phyloP scores from a whole-genome alignment of 371 early-diverging fungal genomes.

The Batkoa obscura region DNA sequence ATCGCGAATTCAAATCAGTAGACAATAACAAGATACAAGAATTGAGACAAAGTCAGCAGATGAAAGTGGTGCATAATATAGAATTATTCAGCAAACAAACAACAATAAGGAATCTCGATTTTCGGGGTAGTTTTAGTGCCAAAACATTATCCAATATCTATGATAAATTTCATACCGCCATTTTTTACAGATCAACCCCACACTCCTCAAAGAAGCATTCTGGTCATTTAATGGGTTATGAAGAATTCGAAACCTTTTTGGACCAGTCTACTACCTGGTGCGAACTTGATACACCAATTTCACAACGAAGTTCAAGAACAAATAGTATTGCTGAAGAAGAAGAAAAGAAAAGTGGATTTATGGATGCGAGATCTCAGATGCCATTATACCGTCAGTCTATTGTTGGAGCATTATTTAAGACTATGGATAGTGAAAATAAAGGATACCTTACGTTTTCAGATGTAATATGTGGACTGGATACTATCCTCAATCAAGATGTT shows the following conservation, averaged over 20 bases:
- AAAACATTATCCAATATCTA: constrained; percentile 70
- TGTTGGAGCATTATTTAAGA: background rate
- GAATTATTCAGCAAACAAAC: constrained; percentile 84
- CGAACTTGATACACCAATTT: constrained; percentile 16
- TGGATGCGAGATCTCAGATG: background rate
- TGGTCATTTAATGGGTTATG: constrained; percentile 32
- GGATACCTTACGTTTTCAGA: background rate
- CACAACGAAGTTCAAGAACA: background rate
- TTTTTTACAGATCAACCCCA: constrained; percentile 36
- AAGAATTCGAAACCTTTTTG: constrained; percentile 39
- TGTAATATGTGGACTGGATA: background rate
- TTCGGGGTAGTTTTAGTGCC: constrained; percentile 54
- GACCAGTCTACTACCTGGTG: constrained; percentile 31
- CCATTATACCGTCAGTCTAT: background rate
- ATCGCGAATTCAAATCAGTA: constrained; percentile 72
- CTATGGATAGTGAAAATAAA: background rate
- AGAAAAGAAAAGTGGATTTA: background rate
- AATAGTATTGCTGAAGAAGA: background rate
- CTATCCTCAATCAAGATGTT: background rate
- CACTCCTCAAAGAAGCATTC: constrained; percentile 7
- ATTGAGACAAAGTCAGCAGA: constrained; percentile 68
- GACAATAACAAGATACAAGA: constrained; percentile 60
- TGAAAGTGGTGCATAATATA: constrained; percentile 87
- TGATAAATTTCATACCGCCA: constrained; percentile 67
- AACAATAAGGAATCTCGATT: constrained; percentile 56